Conservation (phyloP, 495 filamentous ascomycete genomes). For the Neurospora sp. region DNA sequence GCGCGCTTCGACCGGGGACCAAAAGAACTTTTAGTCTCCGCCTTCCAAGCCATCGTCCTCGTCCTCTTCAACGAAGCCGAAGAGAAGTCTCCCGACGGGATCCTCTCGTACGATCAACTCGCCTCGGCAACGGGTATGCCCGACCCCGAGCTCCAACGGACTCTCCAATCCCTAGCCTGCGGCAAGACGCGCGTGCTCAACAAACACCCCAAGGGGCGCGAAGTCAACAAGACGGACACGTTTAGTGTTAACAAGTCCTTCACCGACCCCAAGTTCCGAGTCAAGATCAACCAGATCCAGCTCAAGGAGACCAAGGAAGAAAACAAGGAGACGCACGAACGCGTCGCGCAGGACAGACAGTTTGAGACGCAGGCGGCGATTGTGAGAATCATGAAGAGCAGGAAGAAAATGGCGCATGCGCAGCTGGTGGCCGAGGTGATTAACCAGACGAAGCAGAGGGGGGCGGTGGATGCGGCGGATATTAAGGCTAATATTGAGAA, state of each 20-base stretch:
- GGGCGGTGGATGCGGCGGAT: constrained; percentile 69
- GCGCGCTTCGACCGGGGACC: constrained; percentile 65
- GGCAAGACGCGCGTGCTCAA: constrained; percentile 75
- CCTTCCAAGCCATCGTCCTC: constrained; percentile 84
- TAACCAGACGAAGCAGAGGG: constrained; percentile 73
- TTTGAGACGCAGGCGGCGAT: constrained; percentile 97
- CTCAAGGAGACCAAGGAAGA: constrained; percentile 82
- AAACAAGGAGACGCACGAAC: constrained; percentile 85
- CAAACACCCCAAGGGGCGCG: constrained; percentile 77
- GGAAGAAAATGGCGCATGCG: constrained; percentile 73
- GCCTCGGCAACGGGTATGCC: constrained; percentile 52
- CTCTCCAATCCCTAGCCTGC: constrained; percentile 88
- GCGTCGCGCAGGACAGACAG: constrained; percentile 78
- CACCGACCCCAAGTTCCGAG: constrained; percentile 68
- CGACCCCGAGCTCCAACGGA: constrained; percentile 72
- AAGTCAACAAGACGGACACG: constrained; percentile 64
- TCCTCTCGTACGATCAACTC: constrained; percentile 61
- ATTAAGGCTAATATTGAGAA: constrained; percentile 97
- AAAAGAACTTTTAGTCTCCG: constrained; percentile 80
- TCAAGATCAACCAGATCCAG: constrained; percentile 99
- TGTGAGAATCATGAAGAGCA: constrained; percentile 92
- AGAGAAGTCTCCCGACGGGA: constrained; percentile 21
- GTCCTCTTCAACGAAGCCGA: constrained; percentile 78
- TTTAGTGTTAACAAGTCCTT: constrained; percentile 75
- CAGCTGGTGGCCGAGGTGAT: constrained; percentile 83